These are phyloP conservation scores for Saturnispora zaruensis DNA, from an alignment of 805 yeast genomes.

Conservation along the genomic window DNA sequence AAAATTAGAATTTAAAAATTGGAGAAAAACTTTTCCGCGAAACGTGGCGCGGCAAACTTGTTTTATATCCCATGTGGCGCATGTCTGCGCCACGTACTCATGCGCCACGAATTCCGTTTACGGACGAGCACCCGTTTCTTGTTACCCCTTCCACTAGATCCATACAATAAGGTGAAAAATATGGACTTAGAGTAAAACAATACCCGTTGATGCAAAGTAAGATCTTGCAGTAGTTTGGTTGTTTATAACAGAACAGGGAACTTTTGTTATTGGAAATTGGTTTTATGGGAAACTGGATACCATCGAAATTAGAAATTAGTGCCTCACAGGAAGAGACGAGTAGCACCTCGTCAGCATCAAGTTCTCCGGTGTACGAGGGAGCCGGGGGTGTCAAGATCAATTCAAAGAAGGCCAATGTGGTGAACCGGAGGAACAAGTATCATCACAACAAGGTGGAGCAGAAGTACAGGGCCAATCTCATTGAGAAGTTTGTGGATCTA, in stretches of 20 bases:
- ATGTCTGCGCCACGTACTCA: not conserved
- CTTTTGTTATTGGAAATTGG: too few species aligned
- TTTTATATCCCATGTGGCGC: not conserved
- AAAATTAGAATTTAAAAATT: not conserved
- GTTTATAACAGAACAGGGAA: not conserved
- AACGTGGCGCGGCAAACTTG: not conserved
- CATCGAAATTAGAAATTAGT: not conserved
- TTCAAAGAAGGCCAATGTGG: not conserved
- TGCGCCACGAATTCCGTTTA: too few species aligned
- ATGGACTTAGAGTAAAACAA: not conserved
- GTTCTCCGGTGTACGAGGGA: not conserved
- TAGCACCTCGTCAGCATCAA: not conserved
- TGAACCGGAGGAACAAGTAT: conserved; percentile 43
- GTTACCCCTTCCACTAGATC: not conserved
- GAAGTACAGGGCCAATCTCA: conserved; percentile 70
- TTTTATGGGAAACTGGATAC: not conserved
- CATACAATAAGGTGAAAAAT: not conserved
- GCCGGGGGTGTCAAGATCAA: not conserved
- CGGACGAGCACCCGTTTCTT: too few species aligned
- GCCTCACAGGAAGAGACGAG: not conserved
- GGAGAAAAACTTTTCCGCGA: not conserved
- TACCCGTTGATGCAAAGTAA: not conserved
- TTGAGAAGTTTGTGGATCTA: conserved; percentile 57
- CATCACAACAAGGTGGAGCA: conserved; percentile 78
- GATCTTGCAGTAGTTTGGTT: not conserved